A percentile compares a stretch with the other conserved stretches of the same genome.
Evolutionary conservation across 2,329 filamentous ascomycete genomes (phyloP).

Genomic region (Arthrocladium fulminans): DNA sequence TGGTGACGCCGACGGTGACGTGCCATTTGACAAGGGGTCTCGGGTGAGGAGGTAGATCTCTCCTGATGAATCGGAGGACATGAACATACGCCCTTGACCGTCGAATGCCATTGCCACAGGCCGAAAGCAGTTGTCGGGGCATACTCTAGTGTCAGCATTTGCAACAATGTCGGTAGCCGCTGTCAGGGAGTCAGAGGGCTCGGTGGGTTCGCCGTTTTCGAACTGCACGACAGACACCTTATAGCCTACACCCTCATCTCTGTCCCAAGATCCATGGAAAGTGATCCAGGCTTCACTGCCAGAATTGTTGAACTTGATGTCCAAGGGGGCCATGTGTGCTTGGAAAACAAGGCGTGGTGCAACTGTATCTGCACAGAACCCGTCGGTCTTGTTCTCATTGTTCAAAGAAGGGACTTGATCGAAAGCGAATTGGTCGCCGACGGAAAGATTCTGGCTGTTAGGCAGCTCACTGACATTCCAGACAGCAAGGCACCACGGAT

Average conservation of each 20-base stretch:
- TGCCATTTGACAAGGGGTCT: conserved; percentile 7
- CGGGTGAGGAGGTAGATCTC: conserved; percentile 24
- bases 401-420: conserved; percentile 30
- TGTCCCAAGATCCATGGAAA: conserved; percentile 64
- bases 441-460: conserved; percentile 34
- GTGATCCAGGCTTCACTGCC: conserved; percentile 54
- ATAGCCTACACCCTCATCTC: conserved; percentile 42
- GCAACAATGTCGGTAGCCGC: conserved; percentile 25
- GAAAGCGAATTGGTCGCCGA: conserved; percentile 45
- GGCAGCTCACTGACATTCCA: conserved; percentile 51
- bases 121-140: conserved; percentile 27
- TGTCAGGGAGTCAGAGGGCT: conserved; percentile 28
- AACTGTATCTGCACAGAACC: conserved; percentile 35
- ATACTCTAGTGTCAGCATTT: conserved; percentile 25
- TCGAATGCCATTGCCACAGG: conserved; percentile 30
- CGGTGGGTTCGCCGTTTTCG: conserved; percentile 38
- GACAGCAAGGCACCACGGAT: conserved; percentile 59
- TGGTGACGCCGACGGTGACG: neutral
- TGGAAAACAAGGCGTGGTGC: conserved; percentile 49
- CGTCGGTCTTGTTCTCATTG: conserved; percentile 38
- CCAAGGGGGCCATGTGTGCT: conserved; percentile 62
- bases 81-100: conserved; percentile 26
- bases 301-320: conserved; percentile 57
- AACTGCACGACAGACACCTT: conserved; percentile 42
- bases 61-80: conserved; percentile 27